Evolutionary conservation across 2,329 filamentous ascomycete genomes (phyloP).

Genomic region (Penicillium sp.): DNA sequence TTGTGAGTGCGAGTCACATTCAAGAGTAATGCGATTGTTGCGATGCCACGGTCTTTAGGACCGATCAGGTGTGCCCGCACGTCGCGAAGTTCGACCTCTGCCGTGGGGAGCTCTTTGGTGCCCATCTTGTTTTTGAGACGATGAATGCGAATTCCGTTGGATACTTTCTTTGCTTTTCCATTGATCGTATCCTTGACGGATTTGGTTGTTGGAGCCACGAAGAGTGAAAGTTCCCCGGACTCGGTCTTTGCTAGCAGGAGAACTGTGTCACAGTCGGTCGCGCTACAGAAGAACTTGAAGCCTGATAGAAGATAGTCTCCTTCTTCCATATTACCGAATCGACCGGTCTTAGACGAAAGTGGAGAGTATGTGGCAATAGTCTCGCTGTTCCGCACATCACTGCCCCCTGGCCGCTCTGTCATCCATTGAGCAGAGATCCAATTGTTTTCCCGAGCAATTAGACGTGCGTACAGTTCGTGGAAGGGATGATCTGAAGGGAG

Average conservation of each 20-base stretch:
- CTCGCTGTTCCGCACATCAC: constrained; percentile 70
- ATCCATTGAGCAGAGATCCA: constrained; percentile 82
- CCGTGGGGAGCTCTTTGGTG: constrained; percentile 65
- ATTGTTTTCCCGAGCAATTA: constrained; percentile 19
- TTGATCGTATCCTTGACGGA: constrained; percentile 14
- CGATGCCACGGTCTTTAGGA: constrained; percentile 66
- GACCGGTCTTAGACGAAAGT: constrained; percentile 21
- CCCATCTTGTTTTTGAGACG: constrained; percentile 74
- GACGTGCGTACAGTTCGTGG: constrained; percentile 17
- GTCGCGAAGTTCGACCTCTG: constrained; percentile 68
- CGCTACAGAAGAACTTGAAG: constrained; percentile 73
- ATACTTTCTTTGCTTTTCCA: constrained; percentile 43
- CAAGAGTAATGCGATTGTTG: constrained; percentile 69
- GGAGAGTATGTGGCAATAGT: constrained; percentile 57
- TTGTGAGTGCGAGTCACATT: constrained; percentile 62
- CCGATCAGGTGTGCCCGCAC: constrained; percentile 70
- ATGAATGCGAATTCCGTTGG: constrained; percentile 68
- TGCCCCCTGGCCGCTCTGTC: constrained; percentile 72
- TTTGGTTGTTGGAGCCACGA: constrained; percentile 66
- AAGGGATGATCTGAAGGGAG: constrained; percentile 26
- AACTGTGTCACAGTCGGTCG: constrained; percentile 67
- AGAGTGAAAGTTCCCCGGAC: constrained; percentile 60
- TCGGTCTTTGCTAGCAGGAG: constrained; percentile 66
- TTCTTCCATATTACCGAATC: constrained; percentile 21
- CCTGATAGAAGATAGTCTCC: constrained; percentile 56